Evolutionary conservation across 192 early-diverging fungal genomes (phyloP).

Genomic region (Coemansia aciculifera): DNA sequence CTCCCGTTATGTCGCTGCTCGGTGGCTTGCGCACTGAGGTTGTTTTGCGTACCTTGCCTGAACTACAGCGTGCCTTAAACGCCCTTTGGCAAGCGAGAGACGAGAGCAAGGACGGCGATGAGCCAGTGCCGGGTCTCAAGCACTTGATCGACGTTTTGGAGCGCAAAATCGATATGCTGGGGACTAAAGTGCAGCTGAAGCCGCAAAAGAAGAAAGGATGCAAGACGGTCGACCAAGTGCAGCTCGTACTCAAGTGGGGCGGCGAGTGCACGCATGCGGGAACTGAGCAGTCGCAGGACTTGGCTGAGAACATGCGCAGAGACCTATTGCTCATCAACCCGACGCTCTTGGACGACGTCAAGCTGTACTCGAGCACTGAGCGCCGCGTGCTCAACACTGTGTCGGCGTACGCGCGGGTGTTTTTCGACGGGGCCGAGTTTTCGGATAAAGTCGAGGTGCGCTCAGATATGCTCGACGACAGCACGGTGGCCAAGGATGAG

Average conservation of each 20-base stretch:
- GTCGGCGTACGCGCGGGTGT: constrained; percentile 55
- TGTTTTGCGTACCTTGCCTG: constrained; percentile 66
- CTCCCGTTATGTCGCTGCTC: constrained; percentile 72
- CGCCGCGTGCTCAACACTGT: constrained; percentile 85
- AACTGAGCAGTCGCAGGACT: constrained; percentile 81
- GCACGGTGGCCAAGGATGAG: constrained; percentile 91
- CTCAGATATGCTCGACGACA: constrained; percentile 94
- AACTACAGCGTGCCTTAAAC: constrained; percentile 61
- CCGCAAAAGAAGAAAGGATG: constrained; percentile 65
- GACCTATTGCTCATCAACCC: constrained; percentile 88
- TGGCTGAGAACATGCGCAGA: constrained; percentile 90
- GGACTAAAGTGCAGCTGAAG: constrained; percentile 92
- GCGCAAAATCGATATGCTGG: constrained; percentile 76
- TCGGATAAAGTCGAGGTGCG: constrained; percentile 68
- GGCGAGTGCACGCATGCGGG: constrained; percentile 96
- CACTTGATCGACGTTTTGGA: constrained; percentile 76
- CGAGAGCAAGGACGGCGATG: constrained; percentile 23
- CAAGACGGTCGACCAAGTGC: constrained; percentile 49
- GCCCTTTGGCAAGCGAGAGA: constrained; percentile 63
- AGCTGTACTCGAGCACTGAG: constrained; percentile 84
- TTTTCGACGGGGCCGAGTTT: constrained; percentile 54
- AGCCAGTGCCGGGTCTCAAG: constrained; percentile 56
- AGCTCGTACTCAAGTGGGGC: constrained; percentile 97
- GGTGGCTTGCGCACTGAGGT: constrained; percentile 71
- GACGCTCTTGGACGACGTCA: constrained; percentile 82